Percentiles rank a stretch among this genome's conserved stretches.
phyloP scores from a whole-genome alignment of 257 asterid species.

The Solanum dulcamara region DNA sequence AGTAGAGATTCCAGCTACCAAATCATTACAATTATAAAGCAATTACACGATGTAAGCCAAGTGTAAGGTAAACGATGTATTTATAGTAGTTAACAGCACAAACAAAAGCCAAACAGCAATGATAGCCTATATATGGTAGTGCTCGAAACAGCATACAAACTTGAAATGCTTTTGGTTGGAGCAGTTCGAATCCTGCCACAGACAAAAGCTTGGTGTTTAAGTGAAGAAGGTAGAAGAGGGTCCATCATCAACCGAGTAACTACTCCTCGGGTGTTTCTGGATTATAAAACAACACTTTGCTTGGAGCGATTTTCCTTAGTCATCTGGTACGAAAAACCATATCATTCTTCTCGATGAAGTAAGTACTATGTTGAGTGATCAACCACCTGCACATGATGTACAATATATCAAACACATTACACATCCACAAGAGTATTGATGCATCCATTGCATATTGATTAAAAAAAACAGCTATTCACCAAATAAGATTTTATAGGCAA shows the following conservation, averaged over 20 bases:
- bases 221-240: background rate
- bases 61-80: background rate
- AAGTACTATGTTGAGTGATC: conserved; percentile 60
- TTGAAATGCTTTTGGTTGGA: background rate
- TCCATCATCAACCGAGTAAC: background rate
- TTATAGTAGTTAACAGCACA: background rate
- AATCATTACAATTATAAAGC: background rate
- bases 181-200: background rate
- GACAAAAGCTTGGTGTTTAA: background rate
- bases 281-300: background rate
- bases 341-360: conserved; percentile 27
- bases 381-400: conserved; percentile 34
- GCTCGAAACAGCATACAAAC: background rate
- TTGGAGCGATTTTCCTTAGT: conserved; percentile 1
- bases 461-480: background rate
- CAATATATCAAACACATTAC: background rate
- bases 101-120: background rate
- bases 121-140: background rate
- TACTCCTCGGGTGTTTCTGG: background rate
- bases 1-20: background rate
- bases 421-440: background rate
- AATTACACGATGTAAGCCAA: background rate
- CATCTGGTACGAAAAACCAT: conserved; percentile 42
- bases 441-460: background rate
- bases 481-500: background rate